phyloP scores from a whole-genome alignment of 139 green algal species.

The Coelastrella sp. region DNA sequence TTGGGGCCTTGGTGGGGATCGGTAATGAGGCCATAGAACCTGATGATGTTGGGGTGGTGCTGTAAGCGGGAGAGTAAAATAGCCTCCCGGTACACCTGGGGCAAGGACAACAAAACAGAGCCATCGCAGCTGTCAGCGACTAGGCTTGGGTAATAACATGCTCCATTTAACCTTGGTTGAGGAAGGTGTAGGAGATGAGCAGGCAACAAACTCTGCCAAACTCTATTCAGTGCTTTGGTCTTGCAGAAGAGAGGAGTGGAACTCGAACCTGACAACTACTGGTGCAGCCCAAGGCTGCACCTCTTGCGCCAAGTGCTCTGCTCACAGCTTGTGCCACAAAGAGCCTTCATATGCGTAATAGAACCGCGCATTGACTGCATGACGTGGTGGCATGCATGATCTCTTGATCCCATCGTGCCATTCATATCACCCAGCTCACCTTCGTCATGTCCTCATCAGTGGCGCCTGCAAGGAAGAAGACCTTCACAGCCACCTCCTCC shows the following conservation, averaged over 20 bases:
- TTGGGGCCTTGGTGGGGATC: too few relatives aligned
- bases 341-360: neutral
- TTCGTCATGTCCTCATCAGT: neutral
- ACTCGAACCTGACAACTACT: too few relatives aligned
- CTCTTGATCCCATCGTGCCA: neutral
- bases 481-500: neutral
- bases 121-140: neutral
- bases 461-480: neutral
- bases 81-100: neutral
- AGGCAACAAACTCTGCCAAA: too few relatives aligned
- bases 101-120: neutral
- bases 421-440: neutral
- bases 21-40: neutral
- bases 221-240: too few relatives aligned
- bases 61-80: neutral
- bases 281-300: too few relatives aligned
- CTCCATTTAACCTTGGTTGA: too few relatives aligned
- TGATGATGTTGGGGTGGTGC: neutral
- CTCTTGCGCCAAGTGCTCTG: too few relatives aligned
- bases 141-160: neutral
- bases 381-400: neutral
- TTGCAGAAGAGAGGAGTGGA: too few relatives aligned
- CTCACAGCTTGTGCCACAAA: too few relatives aligned
- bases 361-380: neutral
- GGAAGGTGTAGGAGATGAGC: too few relatives aligned